phyloP scores from a whole-genome alignment of 768 basidiomycete species.

The Suillus decipiens region DNA sequence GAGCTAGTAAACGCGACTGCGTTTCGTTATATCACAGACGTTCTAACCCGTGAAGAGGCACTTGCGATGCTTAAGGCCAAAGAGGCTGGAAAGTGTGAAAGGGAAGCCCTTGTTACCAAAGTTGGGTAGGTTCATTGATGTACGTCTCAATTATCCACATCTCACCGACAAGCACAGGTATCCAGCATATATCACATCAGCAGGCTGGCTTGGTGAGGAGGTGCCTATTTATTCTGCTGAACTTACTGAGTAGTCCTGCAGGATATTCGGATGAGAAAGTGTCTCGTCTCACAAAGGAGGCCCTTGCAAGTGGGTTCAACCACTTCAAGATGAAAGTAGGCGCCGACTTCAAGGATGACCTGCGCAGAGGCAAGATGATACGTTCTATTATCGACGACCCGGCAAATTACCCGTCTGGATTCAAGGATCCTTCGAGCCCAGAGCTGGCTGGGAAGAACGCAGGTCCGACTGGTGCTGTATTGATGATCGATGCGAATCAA shows the following conservation, averaged over 20 bases:
- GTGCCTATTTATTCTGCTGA: not conserved
- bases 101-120: constrained; percentile 74
- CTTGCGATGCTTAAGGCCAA: constrained; percentile 77
- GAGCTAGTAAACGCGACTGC: constrained; percentile 75
- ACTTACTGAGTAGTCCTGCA: constrained; percentile 25
- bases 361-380: constrained; percentile 86
- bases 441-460: constrained; percentile 88
- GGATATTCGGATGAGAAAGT: constrained; percentile 95
- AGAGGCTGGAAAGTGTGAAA: constrained; percentile 72
- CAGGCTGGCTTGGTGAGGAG: constrained; percentile 79
- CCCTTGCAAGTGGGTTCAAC: constrained; percentile 86
- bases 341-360: constrained; percentile 75
- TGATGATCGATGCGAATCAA: constrained; percentile 98
- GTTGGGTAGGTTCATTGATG: constrained; percentile 47
- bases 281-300: constrained; percentile 80
- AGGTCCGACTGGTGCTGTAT: constrained; percentile 88
- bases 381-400: constrained; percentile 96
- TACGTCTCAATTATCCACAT: not conserved
- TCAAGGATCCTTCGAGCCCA: constrained; percentile 55
- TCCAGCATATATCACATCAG: constrained; percentile 92
- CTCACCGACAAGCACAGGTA: constrained; percentile 50
- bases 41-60: constrained; percentile 89
- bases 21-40: constrained; percentile 92
- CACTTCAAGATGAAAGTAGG: constrained; percentile 99
- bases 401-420: constrained; percentile 66